phyloP scores from a whole-genome alignment of 768 basidiomycete species.

The Hirschioporus abietinus region DNA sequence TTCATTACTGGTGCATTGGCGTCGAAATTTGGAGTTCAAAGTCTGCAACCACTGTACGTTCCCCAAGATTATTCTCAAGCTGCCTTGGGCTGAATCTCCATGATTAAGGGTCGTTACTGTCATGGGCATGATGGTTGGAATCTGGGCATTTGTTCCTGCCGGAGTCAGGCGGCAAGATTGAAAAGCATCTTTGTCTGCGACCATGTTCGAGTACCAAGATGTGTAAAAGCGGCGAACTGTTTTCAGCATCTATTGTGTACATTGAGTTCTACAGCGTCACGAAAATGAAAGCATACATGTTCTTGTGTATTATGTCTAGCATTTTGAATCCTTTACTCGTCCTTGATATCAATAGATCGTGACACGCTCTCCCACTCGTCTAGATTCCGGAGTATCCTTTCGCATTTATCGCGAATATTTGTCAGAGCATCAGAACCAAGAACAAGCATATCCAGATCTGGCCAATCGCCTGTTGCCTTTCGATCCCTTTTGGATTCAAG shows the following conservation, averaged over 20 bases:
- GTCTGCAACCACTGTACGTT: slow-evolving; percentile 45
- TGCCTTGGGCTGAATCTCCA: background rate
- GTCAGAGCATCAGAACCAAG: slow-evolving; percentile 21
- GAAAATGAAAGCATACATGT: background rate
- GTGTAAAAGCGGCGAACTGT: too few species aligned
- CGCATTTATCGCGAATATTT: slow-evolving; percentile 16
- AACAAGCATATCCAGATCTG: slow-evolving; percentile 17
- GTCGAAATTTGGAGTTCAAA: slow-evolving; percentile 34
- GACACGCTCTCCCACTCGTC: slow-evolving; percentile 18
- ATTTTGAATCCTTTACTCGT: background rate
- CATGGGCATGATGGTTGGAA: slow-evolving; percentile 35
- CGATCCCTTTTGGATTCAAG: slow-evolving; percentile 15
- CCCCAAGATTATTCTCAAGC: background rate
- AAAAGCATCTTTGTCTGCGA: background rate
- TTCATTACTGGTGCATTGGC: slow-evolving; percentile 46
- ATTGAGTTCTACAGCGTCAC: too few species aligned
- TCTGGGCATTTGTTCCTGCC: slow-evolving; percentile 40
- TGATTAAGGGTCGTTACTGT: slow-evolving; percentile 29
- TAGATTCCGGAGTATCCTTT: slow-evolving; percentile 9
- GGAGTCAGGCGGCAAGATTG: slow-evolving; percentile 10
- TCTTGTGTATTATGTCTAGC: background rate
- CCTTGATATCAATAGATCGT: background rate
- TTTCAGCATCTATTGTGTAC: too few species aligned
- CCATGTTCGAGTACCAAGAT: too few species aligned
- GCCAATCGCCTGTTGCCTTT: slow-evolving; percentile 15